Conservation (phyloP, 2,329 filamentous ascomycete species). For the Diaporthe vaccinii region DNA sequence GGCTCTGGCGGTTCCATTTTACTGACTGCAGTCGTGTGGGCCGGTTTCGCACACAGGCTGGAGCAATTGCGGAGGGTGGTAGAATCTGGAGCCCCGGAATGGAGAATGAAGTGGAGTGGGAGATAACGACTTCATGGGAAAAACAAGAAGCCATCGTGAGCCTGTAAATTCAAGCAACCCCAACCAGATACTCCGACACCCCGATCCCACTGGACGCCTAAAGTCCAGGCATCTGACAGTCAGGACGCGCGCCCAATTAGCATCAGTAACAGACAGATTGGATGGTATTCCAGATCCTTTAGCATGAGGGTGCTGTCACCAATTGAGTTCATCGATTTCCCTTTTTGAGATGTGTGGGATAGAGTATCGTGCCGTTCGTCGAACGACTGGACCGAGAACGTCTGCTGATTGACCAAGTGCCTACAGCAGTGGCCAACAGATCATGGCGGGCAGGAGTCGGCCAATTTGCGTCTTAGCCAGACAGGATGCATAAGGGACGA, state of each 20-base stretch:
- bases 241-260: not conserved
- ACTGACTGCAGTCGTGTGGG: conserved; percentile 8
- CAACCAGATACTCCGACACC: not conserved
- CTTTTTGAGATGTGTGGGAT: conserved; percentile 9
- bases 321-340: not conserved
- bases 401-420: conserved; percentile 5
- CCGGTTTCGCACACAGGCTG: conserved; percentile 15
- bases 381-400: not conserved
- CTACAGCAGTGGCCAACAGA: not conserved
- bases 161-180: not conserved
- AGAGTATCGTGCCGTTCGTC: not conserved
- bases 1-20: conserved; percentile 23
- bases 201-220: not conserved
- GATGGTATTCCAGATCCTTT: not conserved
- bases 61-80: conserved; percentile 20
- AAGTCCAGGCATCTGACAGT: not conserved
- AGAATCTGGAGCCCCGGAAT: conserved; percentile 33
- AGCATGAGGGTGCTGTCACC: not conserved
- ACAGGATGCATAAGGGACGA: conserved; percentile 39
- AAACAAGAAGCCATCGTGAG: conserved; percentile 20
- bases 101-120: conserved; percentile 26
- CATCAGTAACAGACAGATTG: not conserved
- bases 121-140: conserved; percentile 5
- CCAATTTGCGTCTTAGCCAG: conserved; percentile 40
- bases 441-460: conserved; percentile 38